phyloP scores from a whole-genome alignment of 352 stramenopile genomes.

The Pythium myriotylum region DNA sequence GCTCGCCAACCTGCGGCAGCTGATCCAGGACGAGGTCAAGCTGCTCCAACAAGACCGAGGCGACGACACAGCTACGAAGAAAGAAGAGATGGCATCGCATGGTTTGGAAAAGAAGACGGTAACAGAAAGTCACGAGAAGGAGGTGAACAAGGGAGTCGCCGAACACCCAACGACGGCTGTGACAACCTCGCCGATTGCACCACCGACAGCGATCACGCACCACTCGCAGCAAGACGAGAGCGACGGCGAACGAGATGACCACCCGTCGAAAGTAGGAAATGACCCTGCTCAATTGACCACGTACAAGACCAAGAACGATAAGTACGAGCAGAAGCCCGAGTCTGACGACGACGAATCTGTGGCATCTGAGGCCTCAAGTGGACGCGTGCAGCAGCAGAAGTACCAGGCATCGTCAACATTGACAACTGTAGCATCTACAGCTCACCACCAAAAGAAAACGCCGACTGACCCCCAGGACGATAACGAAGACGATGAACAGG shows the following conservation, averaged over 20 bases:
- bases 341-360: slow-evolving; percentile 44
- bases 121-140: slow-evolving; percentile 11
- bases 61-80: slow-evolving; percentile 16
- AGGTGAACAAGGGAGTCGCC: slow-evolving; percentile 4
- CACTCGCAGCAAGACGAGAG: slow-evolving; percentile 28
- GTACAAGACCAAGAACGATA: slow-evolving; percentile 5
- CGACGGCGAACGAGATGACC: slow-evolving; percentile 20
- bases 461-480: slow-evolving; percentile 29
- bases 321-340: slow-evolving; percentile 41
- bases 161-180: slow-evolving; percentile 20
- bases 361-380: slow-evolving; percentile 28
- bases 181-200: slow-evolving; percentile 13
- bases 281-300: slow-evolving; percentile 16
- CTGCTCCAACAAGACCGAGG: slow-evolving; percentile 55
- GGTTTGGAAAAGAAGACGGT: slow-evolving; percentile 5
- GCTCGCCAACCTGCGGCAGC: slow-evolving; percentile 54
- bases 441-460: slow-evolving; percentile 8
- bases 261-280: not conserved
- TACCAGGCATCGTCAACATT: slow-evolving; percentile 1
- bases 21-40: slow-evolving; percentile 82
- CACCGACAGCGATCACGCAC: not conserved
- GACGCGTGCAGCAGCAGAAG: slow-evolving; percentile 18
- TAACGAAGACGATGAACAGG: slow-evolving; percentile 39
- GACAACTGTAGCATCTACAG: not conserved
- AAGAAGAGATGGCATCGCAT: not conserved